Conservation (phyloP, 2,329 filamentous ascomycete species). For the Ceratocystiopsis minuta region DNA sequence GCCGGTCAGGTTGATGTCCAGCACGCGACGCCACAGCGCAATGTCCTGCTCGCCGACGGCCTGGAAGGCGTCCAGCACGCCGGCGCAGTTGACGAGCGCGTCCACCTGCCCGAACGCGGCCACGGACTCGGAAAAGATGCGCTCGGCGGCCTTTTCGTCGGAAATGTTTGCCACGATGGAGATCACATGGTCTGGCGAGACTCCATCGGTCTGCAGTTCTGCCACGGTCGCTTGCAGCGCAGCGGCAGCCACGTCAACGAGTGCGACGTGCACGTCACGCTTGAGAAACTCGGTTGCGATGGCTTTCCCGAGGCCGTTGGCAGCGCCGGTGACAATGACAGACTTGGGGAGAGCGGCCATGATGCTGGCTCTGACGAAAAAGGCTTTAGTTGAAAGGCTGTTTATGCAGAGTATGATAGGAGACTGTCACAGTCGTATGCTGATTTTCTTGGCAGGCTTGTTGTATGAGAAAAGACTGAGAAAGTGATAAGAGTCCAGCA, state of each 20-base stretch:
- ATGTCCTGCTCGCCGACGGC: slow-evolving; percentile 28
- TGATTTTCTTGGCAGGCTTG: too few species aligned
- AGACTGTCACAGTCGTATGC: too few species aligned
- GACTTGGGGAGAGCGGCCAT: not conserved
- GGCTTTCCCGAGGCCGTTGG: not conserved
- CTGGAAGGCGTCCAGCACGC: slow-evolving; percentile 37
- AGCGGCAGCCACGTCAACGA: slow-evolving; percentile 1
- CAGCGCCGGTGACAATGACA: not conserved
- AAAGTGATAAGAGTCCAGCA: too few species aligned
- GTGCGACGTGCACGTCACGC: not conserved
- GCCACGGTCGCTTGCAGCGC: not conserved
- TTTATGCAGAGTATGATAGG: too few species aligned
- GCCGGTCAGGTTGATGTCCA: slow-evolving; percentile 38
- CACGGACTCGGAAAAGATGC: slow-evolving; percentile 15
- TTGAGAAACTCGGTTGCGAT: not conserved
- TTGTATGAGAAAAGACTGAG: too few species aligned
- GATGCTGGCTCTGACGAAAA: too few species aligned
- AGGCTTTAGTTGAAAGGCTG: too few species aligned
- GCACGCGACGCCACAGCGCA: slow-evolving; percentile 31
- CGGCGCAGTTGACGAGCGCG: slow-evolving; percentile 40
- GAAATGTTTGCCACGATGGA: slow-evolving; percentile 12
- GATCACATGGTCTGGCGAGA: not conserved
- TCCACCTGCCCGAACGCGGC: slow-evolving; percentile 23
- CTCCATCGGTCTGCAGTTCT: not conserved
- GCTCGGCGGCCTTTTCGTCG: slow-evolving; percentile 14